phyloP scores from a whole-genome alignment of 306 rosid species.

The Psophocarpus tetragonolobus region DNA sequence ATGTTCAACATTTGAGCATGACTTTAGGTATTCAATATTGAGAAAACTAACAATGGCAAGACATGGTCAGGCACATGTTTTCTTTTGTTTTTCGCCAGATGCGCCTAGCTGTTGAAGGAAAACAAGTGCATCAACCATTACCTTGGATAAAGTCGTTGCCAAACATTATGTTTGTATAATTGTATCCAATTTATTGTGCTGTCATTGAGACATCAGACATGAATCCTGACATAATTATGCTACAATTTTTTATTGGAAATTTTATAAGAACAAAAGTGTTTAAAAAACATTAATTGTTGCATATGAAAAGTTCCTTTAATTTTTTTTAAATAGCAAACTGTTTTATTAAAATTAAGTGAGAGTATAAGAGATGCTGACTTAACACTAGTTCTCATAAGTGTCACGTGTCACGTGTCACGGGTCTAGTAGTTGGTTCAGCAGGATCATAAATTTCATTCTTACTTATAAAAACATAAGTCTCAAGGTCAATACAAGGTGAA shows the following conservation, averaged over 20 bases:
- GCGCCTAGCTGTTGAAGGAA: not conserved
- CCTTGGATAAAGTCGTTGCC: not conserved
- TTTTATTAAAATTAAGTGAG: not conserved
- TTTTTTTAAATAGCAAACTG: not conserved
- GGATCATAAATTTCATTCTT: too few species aligned
- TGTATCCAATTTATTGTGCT: not conserved
- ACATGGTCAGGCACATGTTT: not conserved
- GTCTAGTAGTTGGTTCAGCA: too few species aligned
- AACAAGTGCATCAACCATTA: not conserved
- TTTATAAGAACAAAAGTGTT: too few species aligned
- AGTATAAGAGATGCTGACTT: too few species aligned
- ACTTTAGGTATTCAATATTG: not conserved
- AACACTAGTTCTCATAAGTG: too few species aligned
- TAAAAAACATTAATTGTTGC: not conserved
- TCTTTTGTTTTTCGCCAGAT: not conserved
- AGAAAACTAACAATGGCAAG: not conserved
- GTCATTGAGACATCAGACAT: not conserved
- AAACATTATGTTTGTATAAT: not conserved
- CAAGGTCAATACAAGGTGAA: not conserved
- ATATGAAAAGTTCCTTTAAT: not conserved
- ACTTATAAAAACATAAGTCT: too few species aligned
- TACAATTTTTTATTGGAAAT: not conserved
- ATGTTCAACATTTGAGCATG: not conserved
- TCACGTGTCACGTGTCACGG: too few species aligned
- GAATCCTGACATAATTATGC: not conserved